Percentiles rank a stretch among this genome's conserved stretches.
phyloP scores from a whole-genome alignment of 1,139 yeast genomes.

The Dujonia santamariae region DNA sequence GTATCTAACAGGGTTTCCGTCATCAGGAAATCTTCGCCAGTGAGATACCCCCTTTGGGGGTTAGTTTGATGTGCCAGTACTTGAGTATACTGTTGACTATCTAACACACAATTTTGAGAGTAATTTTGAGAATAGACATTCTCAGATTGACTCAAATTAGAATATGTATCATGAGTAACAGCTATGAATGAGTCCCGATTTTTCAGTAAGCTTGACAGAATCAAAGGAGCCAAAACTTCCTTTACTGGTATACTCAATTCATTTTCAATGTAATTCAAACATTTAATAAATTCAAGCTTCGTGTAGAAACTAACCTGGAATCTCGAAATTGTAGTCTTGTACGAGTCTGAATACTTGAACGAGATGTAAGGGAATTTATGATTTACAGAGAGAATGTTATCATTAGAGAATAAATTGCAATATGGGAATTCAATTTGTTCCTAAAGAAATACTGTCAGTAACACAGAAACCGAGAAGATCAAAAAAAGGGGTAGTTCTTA shows the following conservation, averaged over 20 bases:
- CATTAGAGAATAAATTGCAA: background rate
- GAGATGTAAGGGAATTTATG: conserved; percentile 6
- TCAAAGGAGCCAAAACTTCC: conserved; percentile 1
- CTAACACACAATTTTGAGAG: background rate
- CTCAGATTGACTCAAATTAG: too few relatives aligned
- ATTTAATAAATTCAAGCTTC: conserved; percentile 11
- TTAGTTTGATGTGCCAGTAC: too few relatives aligned
- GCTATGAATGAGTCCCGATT: too few relatives aligned
- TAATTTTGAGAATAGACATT: background rate
- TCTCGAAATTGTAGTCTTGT: conserved; percentile 7
- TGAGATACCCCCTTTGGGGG: too few relatives aligned
- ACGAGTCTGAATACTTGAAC: conserved; percentile 3
- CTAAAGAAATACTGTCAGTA: conserved; percentile 5
- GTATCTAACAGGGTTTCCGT: too few relatives aligned
- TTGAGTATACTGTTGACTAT: background rate
- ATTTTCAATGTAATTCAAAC: conserved; percentile 9
- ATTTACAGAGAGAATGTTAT: conserved; percentile 1
- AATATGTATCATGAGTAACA: too few relatives aligned
- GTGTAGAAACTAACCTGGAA: conserved; percentile 18
- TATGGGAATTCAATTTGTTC: conserved; percentile 5
- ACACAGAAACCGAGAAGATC: too few relatives aligned
- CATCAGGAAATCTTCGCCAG: too few relatives aligned
- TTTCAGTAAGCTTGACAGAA: conserved; percentile 1
- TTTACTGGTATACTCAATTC: conserved; percentile 6
- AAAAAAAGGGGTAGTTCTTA: too few relatives aligned